phyloP scores from a whole-genome alignment of 164 flowering plant species.

The Liriodendron chinense region DNA sequence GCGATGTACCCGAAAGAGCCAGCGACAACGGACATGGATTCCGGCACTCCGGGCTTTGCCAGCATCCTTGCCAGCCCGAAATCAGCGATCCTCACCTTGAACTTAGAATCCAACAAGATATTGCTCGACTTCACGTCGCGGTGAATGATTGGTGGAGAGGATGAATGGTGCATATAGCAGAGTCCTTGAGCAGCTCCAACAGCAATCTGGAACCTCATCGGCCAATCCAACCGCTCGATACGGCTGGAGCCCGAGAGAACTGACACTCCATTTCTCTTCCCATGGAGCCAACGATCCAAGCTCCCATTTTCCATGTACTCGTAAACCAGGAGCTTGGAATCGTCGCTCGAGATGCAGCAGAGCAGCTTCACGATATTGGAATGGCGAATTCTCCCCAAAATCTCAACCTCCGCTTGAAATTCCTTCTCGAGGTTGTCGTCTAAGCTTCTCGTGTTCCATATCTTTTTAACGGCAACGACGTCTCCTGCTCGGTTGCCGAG shows the following conservation, averaged over 20 bases:
- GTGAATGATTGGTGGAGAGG: conserved; percentile 71
- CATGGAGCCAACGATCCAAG: conserved; percentile 72
- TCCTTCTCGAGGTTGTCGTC: conserved; percentile 52
- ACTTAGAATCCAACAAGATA: conserved; percentile 71
- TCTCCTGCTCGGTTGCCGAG: conserved; percentile 27
- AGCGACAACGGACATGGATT: conserved; percentile 66
- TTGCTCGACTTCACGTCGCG: conserved; percentile 89
- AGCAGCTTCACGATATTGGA: conserved; percentile 70
- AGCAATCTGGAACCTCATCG: conserved; percentile 60
- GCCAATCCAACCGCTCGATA: conserved; percentile 57
- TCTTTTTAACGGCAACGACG: conserved; percentile 73
- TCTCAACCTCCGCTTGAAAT: conserved; percentile 64
- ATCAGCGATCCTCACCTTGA: conserved; percentile 74
- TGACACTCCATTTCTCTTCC: conserved; percentile 27
- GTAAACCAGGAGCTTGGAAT: conserved; percentile 76
- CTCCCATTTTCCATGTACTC: conserved; percentile 84
- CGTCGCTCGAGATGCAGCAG: conserved; percentile 70
- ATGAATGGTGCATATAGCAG: conserved; percentile 82
- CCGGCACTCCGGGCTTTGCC: conserved; percentile 40
- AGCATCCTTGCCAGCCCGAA: conserved; percentile 80
- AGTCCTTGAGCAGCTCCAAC: conserved; percentile 87
- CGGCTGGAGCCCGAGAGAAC: conserved; percentile 12
- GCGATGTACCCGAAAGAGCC: conserved; percentile 91
- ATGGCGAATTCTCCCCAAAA: conserved; percentile 70
- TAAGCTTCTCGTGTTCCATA: conserved; percentile 41